phyloP scores from a whole-genome alignment of 495 filamentous ascomycete species.

The Trichoderma virens region DNA sequence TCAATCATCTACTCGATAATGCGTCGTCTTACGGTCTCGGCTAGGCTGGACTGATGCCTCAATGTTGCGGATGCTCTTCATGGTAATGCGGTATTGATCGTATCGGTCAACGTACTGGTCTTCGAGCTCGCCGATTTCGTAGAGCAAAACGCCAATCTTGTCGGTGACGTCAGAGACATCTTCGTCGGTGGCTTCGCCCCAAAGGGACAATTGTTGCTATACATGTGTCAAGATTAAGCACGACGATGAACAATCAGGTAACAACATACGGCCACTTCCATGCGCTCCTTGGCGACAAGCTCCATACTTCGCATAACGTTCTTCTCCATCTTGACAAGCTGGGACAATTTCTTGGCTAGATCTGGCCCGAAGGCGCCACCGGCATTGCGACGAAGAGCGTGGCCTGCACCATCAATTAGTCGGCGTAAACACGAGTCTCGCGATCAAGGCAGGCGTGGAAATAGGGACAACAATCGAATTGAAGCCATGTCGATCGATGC shows the following conservation, averaged over 20 bases:
- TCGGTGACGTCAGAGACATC: conserved; percentile 98
- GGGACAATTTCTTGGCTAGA: conserved; percentile 90
- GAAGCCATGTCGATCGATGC: neutral
- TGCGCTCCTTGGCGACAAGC: conserved; percentile 85
- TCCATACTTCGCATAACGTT: conserved; percentile 99
- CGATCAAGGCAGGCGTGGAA: neutral
- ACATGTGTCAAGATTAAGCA: conserved; percentile 24
- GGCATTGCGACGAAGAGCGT: conserved; percentile 84
- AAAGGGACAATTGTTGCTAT: conserved; percentile 96
- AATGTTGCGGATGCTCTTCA: conserved; percentile 98
- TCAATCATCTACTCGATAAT: neutral
- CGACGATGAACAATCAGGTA: conserved; percentile 7
- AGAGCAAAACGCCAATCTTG: conserved; percentile 94
- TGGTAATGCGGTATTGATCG: conserved; percentile 97
- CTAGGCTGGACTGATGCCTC: conserved; percentile 97
- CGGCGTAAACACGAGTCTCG: neutral
- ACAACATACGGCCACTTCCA: conserved; percentile 86
- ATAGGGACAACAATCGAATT: neutral
- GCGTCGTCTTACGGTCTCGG: conserved; percentile 69
- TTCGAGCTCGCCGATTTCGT: conserved; percentile 97
- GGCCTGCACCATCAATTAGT: conserved; percentile 49
- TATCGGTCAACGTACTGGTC: conserved; percentile 97
- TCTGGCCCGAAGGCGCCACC: conserved; percentile 95
- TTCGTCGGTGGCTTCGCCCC: conserved; percentile 94
- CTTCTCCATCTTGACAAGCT: conserved; percentile 99